Conservation (phyloP, 2,329 filamentous ascomycete genomes). For the Rutstroemia sp. region DNA sequence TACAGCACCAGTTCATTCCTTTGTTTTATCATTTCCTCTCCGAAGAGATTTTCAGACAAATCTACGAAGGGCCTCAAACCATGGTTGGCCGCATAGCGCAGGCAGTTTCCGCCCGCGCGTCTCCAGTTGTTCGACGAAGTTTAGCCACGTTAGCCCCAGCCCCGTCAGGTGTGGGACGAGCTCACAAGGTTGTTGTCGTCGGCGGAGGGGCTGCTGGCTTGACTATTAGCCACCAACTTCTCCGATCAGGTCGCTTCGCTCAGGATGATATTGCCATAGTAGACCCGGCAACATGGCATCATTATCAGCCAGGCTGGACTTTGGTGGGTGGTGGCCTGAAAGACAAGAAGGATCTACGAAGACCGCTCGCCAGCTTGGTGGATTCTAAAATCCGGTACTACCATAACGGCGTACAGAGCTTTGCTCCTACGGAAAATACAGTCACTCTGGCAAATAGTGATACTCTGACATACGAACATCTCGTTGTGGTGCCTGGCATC, state of each 20-base stretch:
- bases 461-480: conserved; percentile 53
- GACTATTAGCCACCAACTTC: conserved; percentile 59
- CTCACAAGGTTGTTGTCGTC: conserved; percentile 59
- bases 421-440: conserved; percentile 49
- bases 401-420: conserved; percentile 40
- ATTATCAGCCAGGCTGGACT: conserved; percentile 66
- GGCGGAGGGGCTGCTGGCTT: conserved; percentile 61
- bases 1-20: too few relatives aligned
- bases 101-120: too few relatives aligned
- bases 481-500: conserved; percentile 55
- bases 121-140: background rate
- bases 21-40: too few relatives aligned
- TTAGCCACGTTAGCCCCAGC: conserved; percentile 21
- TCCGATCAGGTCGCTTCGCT: conserved; percentile 48
- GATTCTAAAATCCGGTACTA: conserved; percentile 57
- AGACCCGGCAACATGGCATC: conserved; percentile 55
- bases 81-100: too few relatives aligned
- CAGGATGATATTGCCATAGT: conserved; percentile 56
- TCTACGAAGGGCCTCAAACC: too few relatives aligned
- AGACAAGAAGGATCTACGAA: conserved; percentile 49
- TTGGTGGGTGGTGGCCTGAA: conserved; percentile 61
- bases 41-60: too few relatives aligned
- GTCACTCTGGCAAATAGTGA: conserved; percentile 49
- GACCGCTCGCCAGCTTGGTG: conserved; percentile 43
- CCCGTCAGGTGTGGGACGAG: conserved; percentile 31